phyloP scores from a whole-genome alignment of 805 yeast genomes.

The Kuraishia capsulata region DNA sequence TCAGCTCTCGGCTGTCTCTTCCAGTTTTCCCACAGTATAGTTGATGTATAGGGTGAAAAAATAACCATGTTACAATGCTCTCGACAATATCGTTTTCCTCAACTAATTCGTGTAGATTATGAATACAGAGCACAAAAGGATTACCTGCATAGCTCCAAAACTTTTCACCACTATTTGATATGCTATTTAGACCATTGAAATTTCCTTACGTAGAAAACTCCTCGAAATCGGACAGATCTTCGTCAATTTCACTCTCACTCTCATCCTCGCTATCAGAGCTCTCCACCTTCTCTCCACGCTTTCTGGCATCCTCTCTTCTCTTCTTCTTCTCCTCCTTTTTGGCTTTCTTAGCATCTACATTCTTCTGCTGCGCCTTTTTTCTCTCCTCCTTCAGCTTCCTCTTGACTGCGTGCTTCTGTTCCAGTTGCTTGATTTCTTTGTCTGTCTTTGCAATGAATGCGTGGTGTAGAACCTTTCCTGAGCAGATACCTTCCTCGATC shows the following conservation, averaged over 20 bases:
- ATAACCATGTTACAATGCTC: background rate
- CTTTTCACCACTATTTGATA: too few relatives aligned
- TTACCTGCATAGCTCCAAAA: background rate
- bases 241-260: too few relatives aligned
- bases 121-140: too few relatives aligned
- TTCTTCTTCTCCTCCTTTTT: constrained; percentile 66
- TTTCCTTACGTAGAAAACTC: too few relatives aligned
- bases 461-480: constrained; percentile 85
- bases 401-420: constrained; percentile 55
- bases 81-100: too few relatives aligned
- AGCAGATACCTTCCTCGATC: constrained; percentile 87
- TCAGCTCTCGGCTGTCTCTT: constrained; percentile 8
- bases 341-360: constrained; percentile 66
- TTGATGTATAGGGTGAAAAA: background rate
- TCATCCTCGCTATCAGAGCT: too few relatives aligned
- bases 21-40: too few relatives aligned
- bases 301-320: constrained; percentile 22
- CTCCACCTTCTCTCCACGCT: constrained; percentile 24
- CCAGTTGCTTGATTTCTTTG: constrained; percentile 51
- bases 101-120: too few relatives aligned
- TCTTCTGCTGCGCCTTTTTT: constrained; percentile 68
- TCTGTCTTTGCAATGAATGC: constrained; percentile 54
- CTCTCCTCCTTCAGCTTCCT: constrained; percentile 60
- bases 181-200: too few relatives aligned
- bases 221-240: background rate